These are phyloP conservation scores for Flaveria trinervia DNA, from an alignment of 129 eudicot species.

Conservation along the genomic window DNA sequence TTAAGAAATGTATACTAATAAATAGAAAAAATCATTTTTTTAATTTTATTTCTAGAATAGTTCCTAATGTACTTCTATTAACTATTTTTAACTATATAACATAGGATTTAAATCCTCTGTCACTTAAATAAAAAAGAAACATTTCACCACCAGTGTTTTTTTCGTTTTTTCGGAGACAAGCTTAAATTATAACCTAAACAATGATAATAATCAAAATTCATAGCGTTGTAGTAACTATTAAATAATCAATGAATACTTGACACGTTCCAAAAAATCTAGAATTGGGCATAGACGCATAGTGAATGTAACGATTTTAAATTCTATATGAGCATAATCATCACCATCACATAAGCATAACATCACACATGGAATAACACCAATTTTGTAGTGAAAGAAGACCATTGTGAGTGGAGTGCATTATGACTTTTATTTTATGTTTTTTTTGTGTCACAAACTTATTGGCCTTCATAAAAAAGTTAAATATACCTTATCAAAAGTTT, in stretches of 20 bases:
- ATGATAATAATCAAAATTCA: neutral
- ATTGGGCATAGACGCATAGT: conserved; percentile 18
- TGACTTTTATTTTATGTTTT: conserved; percentile 14
- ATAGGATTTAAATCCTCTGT: too few species aligned
- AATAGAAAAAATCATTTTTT: neutral
- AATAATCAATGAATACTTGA: conserved; percentile 15
- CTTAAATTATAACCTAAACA: neutral
- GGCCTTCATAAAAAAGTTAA: neutral
- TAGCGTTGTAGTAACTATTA: neutral
- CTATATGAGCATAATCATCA: conserved; percentile 22
- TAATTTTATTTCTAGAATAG: too few species aligned
- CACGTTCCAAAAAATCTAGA: conserved; percentile 37
- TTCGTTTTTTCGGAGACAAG: too few species aligned
- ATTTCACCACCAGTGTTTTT: too few species aligned
- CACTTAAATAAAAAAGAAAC: too few species aligned
- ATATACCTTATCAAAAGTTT: conserved; percentile 11
- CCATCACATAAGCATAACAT: conserved; percentile 33
- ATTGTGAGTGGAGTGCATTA: conserved; percentile 2
- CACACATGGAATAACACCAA: conserved; percentile 24
- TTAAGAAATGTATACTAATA: neutral
- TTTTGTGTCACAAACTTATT: conserved; percentile 4
- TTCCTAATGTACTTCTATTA: too few species aligned
- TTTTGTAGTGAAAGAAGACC: conserved; percentile 5
- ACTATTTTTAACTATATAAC: too few species aligned
- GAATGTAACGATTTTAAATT: conserved; percentile 22